A percentile compares a stretch with the other conserved stretches of the same genome.
phyloP scores from a whole-genome alignment of 1,139 yeast genomes.

The Diutina ranongensis region DNA sequence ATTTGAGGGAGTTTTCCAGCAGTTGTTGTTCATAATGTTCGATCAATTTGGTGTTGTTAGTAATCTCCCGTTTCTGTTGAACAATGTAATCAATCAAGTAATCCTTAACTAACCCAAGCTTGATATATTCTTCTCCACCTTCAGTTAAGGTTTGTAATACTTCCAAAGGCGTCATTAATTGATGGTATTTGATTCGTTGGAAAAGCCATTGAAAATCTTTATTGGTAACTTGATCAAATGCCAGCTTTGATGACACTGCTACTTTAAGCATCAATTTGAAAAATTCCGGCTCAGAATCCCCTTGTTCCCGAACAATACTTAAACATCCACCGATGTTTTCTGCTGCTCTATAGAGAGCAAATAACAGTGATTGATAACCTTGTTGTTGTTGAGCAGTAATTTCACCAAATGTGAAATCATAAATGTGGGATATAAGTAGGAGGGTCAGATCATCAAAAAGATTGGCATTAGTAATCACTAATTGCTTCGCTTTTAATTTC shows the following conservation, averaged over 20 bases:
- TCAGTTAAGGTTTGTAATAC: constrained; percentile 54
- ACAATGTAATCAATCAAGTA: constrained; percentile 55
- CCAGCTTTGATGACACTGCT: constrained; percentile 45
- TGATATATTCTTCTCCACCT: constrained; percentile 41
- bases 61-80: constrained; percentile 52
- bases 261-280: constrained; percentile 57
- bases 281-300: constrained; percentile 50
- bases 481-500: constrained; percentile 49
- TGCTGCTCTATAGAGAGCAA: constrained; percentile 50
- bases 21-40: constrained; percentile 64
- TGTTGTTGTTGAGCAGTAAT: constrained; percentile 21
- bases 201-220: constrained; percentile 41
- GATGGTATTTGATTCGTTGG: constrained; percentile 37
- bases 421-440: constrained; percentile 55
- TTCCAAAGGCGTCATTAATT: constrained; percentile 64
- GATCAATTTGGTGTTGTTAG: constrained; percentile 55
- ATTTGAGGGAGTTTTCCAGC: constrained; percentile 36
- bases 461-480: constrained; percentile 33
- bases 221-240: constrained; percentile 43
- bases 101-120: constrained; percentile 64
- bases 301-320: constrained; percentile 45
- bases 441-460: constrained; percentile 49
- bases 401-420: constrained; percentile 42
- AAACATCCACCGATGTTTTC: constrained; percentile 49
- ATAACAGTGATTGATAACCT: constrained; percentile 52